These are phyloP conservation scores for Neofusicoccum sp. DNA, from an alignment of 2,329 filamentous ascomycete genomes.

Conservation along the genomic window DNA sequence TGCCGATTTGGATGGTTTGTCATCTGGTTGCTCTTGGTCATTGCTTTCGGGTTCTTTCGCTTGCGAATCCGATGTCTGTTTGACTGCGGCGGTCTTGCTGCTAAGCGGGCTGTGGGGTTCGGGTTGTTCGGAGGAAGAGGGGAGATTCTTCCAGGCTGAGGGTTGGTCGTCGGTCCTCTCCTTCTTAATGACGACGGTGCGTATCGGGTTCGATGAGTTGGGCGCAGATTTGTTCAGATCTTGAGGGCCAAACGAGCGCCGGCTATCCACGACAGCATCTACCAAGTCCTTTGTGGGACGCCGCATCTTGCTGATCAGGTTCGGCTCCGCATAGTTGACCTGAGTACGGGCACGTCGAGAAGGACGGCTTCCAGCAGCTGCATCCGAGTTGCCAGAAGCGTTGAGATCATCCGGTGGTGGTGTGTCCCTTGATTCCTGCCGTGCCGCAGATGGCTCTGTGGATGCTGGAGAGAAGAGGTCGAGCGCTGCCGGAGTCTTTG, in stretches of 20 bases:
- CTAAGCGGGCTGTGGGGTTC: conserved; percentile 38
- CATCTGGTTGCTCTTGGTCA: neutral
- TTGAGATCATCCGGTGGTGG: neutral
- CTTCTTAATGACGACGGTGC: conserved; percentile 30
- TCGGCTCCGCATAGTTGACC: conserved; percentile 55
- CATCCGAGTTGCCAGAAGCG: neutral
- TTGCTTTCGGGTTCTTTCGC: conserved; percentile 25
- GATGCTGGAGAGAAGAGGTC: conserved; percentile 48
- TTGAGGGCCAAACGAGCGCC: conserved; percentile 26
- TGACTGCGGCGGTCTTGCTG: conserved; percentile 32
- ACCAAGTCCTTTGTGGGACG: conserved; percentile 50
- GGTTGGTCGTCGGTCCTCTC: conserved; percentile 29
- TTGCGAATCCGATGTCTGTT: conserved; percentile 23
- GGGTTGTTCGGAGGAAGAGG: conserved; percentile 22
- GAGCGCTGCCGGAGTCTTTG: conserved; percentile 40
- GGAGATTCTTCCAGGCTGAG: conserved; percentile 33
- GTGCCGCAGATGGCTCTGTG: conserved; percentile 39
- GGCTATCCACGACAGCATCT: conserved; percentile 42
- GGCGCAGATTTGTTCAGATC: conserved; percentile 24
- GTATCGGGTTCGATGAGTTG: conserved; percentile 11
- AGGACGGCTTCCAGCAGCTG: conserved; percentile 32
- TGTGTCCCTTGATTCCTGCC: conserved; percentile 1
- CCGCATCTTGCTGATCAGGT: conserved; percentile 52
- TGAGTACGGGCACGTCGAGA: conserved; percentile 49
- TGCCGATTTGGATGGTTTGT: conserved; percentile 34